These are phyloP conservation scores for Albatrellus sp. DNA, from an alignment of 1,284 basidiomycete species.

Conservation along the genomic window DNA sequence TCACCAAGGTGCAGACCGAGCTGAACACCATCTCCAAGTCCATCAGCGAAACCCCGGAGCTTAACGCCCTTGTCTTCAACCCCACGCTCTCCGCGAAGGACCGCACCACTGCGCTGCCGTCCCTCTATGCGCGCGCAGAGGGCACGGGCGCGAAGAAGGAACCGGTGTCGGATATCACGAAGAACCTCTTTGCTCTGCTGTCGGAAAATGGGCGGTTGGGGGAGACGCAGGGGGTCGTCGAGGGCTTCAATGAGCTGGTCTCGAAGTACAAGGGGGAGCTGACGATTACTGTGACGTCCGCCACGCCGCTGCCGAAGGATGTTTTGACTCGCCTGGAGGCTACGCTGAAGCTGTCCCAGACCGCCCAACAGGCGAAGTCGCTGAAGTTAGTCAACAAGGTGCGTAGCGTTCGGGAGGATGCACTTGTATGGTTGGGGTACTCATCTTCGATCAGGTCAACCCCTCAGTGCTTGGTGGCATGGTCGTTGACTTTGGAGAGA, in stretches of 20 bases:
- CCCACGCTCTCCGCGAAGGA: conserved; percentile 81
- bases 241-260: conserved; percentile 87
- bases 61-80: conserved; percentile 70
- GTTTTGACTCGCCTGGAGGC: conserved; percentile 68
- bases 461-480: conserved; percentile 80
- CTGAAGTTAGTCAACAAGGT: conserved; percentile 86
- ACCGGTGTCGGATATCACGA: conserved; percentile 73
- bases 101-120: conserved; percentile 56
- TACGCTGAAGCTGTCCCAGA: conserved; percentile 73
- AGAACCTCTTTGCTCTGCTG: conserved; percentile 86
- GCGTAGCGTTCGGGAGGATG: conserved; percentile 10
- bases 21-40: conserved; percentile 58
- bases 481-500: conserved; percentile 95
- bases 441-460: conserved; percentile 53
- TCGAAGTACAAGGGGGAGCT: conserved; percentile 89
- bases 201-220: conserved; percentile 89
- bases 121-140: conserved; percentile 53
- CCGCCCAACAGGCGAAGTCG: conserved; percentile 74
- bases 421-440: conserved; percentile 2
- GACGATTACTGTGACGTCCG: conserved; percentile 86
- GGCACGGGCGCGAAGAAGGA: conserved; percentile 52
- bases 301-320: conserved; percentile 66
- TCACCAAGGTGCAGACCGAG: conserved; percentile 78
- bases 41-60: conserved; percentile 52
- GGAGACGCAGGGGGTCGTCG: conserved; percentile 80